Percentiles rank a stretch among this genome's conserved stretches.
phyloP scores from a whole-genome alignment of 2,329 filamentous ascomycete species.

The Epichloe festucae region DNA sequence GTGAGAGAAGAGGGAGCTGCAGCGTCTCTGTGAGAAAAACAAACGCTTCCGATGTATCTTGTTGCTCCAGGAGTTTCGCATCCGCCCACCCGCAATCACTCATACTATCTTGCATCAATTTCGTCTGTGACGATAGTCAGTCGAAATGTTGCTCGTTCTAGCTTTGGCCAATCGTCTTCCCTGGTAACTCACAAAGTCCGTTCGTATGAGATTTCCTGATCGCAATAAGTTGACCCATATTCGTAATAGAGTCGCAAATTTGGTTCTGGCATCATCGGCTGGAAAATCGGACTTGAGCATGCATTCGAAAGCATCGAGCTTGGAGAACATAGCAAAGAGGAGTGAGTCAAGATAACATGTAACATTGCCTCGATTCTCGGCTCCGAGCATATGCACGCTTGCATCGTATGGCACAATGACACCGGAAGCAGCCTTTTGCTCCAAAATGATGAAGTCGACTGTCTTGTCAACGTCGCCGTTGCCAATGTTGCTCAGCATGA shows the following conservation, averaged over 20 bases:
- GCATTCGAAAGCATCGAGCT: conserved; percentile 79
- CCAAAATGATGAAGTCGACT: conserved; percentile 61
- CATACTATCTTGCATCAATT: conserved; percentile 68
- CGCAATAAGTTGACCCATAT: conserved; percentile 91
- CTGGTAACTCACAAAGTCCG: conserved; percentile 54
- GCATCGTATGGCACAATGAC: conserved; percentile 65
- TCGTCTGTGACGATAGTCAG: conserved; percentile 41
- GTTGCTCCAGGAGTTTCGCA: conserved; percentile 63
- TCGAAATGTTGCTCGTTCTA: background rate
- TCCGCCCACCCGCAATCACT: conserved; percentile 83
- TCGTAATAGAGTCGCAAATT: conserved; percentile 63
- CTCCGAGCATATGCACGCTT: conserved; percentile 61
- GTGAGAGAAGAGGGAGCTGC: conserved; percentile 71
- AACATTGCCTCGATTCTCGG: conserved; percentile 71
- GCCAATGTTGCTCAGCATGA: conserved; percentile 49
- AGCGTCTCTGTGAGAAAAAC: conserved; percentile 86
- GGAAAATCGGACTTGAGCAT: conserved; percentile 73
- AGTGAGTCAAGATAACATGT: conserved; percentile 93
- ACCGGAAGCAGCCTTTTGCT: conserved; percentile 71
- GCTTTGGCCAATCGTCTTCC: background rate
- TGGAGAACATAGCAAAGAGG: conserved; percentile 91
- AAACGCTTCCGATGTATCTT: conserved; percentile 93
- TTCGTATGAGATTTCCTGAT: conserved; percentile 70
- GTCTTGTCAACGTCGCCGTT: conserved; percentile 61
- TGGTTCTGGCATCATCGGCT: conserved; percentile 52